Conservation (phyloP, 2,329 filamentous ascomycete genomes). For the Chaetomium strumarium region DNA sequence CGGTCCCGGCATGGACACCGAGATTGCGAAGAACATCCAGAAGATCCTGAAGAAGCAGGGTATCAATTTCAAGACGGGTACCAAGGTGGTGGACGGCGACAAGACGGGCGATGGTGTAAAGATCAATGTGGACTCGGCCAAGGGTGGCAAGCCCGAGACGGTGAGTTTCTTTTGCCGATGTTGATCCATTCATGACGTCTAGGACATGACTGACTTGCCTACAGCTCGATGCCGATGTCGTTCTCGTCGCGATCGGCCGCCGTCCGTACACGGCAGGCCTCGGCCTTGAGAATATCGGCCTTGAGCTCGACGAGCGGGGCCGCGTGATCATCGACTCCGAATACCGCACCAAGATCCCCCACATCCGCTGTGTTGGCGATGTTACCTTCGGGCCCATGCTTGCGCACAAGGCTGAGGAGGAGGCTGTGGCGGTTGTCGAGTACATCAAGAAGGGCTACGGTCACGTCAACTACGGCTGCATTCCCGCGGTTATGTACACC, state of each 20-base stretch:
- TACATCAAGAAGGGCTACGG: slow-evolving; percentile 98
- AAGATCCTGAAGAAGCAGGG: slow-evolving; percentile 96
- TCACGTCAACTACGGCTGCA: slow-evolving; percentile 97
- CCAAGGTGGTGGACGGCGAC: slow-evolving; percentile 87
- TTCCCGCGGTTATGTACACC: slow-evolving; percentile 99
- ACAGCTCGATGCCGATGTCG: slow-evolving; percentile 87
- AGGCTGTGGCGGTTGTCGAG: slow-evolving; percentile 89
- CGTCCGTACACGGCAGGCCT: slow-evolving; percentile 90
- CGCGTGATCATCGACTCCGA: slow-evolving; percentile 96
- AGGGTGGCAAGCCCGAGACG: slow-evolving; percentile 91
- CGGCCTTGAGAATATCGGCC: slow-evolving; percentile 86
- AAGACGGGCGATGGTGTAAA: slow-evolving; percentile 70
- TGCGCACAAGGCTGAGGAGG: slow-evolving; percentile 98
- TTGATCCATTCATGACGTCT: background rate
- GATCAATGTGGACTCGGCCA: slow-evolving; percentile 82
- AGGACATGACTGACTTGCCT: slow-evolving; percentile 14
- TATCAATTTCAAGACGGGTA: slow-evolving; percentile 96
- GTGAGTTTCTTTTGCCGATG: slow-evolving; percentile 46
- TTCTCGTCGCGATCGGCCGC: slow-evolving; percentile 93
- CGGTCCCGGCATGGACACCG: slow-evolving; percentile 92
- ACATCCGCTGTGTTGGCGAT: slow-evolving; percentile 95
- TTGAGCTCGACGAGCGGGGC: slow-evolving; percentile 88
- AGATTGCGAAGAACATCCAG: slow-evolving; percentile 85
- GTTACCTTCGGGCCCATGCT: slow-evolving; percentile 98
- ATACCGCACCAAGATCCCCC: slow-evolving; percentile 94